Conservation (phyloP, 345 rosid species). For the Salix viminalis region DNA sequence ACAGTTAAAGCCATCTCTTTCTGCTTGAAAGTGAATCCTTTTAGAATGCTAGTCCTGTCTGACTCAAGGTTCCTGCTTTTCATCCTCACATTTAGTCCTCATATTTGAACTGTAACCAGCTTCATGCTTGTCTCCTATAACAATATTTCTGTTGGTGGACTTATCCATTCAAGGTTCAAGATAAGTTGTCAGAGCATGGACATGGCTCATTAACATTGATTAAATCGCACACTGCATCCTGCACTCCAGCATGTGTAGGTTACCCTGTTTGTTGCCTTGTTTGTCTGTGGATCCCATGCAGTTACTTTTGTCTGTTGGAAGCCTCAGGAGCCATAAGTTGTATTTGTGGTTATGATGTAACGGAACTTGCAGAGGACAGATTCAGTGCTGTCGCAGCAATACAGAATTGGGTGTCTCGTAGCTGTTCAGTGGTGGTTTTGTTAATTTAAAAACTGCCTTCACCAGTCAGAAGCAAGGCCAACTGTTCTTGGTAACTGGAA, state of each 20-base stretch:
- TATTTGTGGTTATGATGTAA: conserved; percentile 13
- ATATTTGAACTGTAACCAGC: conserved; percentile 13
- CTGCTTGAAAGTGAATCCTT: conserved; percentile 9
- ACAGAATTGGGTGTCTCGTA: conserved; percentile 15
- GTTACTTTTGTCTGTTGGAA: conserved; percentile 9
- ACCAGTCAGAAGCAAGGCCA: conserved; percentile 15
- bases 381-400: conserved; percentile 18
- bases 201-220: neutral
- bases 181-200: conserved; percentile 4
- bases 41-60: conserved; percentile 4
- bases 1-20: conserved; percentile 8
- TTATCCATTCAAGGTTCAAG: conserved; percentile 9
- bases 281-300: neutral
- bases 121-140: neutral
- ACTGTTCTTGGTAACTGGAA: conserved; percentile 15
- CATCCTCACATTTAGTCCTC: neutral
- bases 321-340: conserved; percentile 18
- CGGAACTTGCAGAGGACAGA: conserved; percentile 23
- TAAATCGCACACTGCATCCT: neutral
- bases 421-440: conserved; percentile 16
- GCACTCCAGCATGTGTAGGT: neutral
- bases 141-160: conserved; percentile 11
- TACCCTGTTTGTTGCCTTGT: conserved; percentile 8
- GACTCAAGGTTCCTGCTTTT: conserved; percentile 16
- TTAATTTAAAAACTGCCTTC: conserved; percentile 7